Evolutionary conservation across 768 basidiomycete genomes (phyloP), one percentile per base, ranked within the genome.

Genomic region (Serpula lacrymans): DNA sequence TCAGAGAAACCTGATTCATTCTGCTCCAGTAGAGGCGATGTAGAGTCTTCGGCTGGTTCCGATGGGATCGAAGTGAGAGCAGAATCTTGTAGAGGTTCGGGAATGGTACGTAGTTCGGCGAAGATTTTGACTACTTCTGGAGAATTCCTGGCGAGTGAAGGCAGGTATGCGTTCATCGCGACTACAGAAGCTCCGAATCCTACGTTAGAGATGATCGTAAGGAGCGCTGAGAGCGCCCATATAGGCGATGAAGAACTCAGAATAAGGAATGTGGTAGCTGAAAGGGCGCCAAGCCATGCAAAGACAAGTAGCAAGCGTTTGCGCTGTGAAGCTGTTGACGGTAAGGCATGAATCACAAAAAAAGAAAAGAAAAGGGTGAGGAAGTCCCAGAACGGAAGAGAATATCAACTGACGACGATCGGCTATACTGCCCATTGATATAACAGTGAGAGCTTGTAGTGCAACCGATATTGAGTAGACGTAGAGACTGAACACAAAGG

Each of bases 361-460:
- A 14, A 2, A 10, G 18, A 20, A 12, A 24, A 33, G 8, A 18
- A 7, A 28, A 21, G 34, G 30, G 25, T 48, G 9, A 27, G 21
- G 12, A n/a, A 26, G 12, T 30, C 16, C 3, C 14, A 28, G 39
- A 44, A 13, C n/a, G 21, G 17, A 22, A 37, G 17, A 24, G 29
- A 30, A n/a, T n/a, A n/a, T n/a, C n/a, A n/a, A 71, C 87, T 43
- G 51, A 94, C 92, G 82, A 47, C 88, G 80, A 63, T 98, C 91
- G 1, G 94, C 95, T 41, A 95, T 82, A 12, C 81, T 81, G 6
- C 91, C 90, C 74, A 96, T 88, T 5, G 94, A 93, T 41, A 99
- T 92, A 27, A 99, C 92, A 0, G 85, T 89, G n/a, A 97, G 53
- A 0, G 93, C 94, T 58, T 97, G 94, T 0, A 95, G 62, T 0